phyloP scores from a whole-genome alignment of 2,329 filamentous ascomycete species.

The Talaromyces sp. region DNA sequence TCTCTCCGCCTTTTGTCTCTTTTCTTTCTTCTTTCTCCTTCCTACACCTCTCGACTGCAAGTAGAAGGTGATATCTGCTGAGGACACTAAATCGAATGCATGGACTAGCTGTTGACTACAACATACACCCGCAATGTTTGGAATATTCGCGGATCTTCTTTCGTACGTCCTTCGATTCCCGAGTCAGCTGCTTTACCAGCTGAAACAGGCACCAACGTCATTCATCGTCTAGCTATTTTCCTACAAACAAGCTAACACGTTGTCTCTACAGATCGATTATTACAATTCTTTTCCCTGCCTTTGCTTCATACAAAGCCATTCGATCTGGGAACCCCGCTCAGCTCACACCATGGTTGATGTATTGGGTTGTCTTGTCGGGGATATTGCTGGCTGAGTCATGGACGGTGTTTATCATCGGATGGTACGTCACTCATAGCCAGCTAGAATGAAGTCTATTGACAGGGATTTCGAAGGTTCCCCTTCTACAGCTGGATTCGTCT shows the following conservation, averaged over 20 bases:
- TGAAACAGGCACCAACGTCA: conserved; percentile 1
- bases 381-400: conserved; percentile 80
- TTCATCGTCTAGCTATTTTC: conserved; percentile 2
- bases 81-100: background rate
- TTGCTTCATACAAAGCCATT: conserved; percentile 96
- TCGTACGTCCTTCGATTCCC: conserved; percentile 53
- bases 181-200: background rate
- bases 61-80: background rate
- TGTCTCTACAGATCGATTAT: conserved; percentile 63
- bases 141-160: conserved; percentile 66
- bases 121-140: conserved; percentile 56
- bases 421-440: conserved; percentile 46
- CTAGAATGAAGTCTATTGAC: background rate
- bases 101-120: background rate
- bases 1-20: conserved; percentile 4
- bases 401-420: conserved; percentile 79
- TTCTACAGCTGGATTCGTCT: conserved; percentile 93
- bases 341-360: conserved; percentile 97
- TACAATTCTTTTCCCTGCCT: conserved; percentile 90
- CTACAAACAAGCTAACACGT: background rate
- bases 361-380: conserved; percentile 90
- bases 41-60: background rate
- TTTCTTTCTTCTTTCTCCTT: background rate
- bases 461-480: conserved; percentile 62
- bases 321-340: conserved; percentile 86